Evolutionary conservation across 2,329 filamentous ascomycete species (phyloP).

Genomic region (Fusarium ambrosium): DNA sequence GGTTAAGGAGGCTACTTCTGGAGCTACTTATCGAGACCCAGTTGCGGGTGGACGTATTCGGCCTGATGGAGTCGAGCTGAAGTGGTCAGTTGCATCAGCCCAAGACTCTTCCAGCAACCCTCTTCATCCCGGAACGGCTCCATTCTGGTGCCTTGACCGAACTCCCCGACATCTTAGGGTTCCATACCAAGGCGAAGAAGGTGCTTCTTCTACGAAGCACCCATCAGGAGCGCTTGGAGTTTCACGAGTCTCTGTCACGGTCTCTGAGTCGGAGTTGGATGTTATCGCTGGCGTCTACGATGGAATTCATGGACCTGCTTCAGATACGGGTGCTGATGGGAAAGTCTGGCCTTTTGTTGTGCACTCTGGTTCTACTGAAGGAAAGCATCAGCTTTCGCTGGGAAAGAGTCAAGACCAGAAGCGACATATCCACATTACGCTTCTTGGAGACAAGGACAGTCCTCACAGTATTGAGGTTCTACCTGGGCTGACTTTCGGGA

Average conservation of each 20-base stretch:
- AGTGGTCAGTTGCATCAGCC: constrained; percentile 32
- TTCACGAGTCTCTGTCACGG: constrained; percentile 6
- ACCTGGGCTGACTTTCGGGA: constrained; percentile 10
- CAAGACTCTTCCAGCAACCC: constrained; percentile 5
- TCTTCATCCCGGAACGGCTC: constrained; percentile 18
- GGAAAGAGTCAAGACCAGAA: not conserved
- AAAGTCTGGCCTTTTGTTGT: constrained; percentile 18
- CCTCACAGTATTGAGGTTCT: constrained; percentile 29
- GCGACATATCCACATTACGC: not conserved
- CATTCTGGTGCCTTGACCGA: constrained; percentile 34
- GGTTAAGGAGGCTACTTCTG: not conserved
- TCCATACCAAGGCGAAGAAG: constrained; percentile 2
- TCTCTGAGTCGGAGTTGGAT: not conserved
- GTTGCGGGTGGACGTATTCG: constrained; percentile 27
- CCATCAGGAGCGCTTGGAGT: constrained; percentile 5
- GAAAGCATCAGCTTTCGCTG: constrained; percentile 9
- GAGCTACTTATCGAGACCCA: not conserved
- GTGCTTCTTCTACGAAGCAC: constrained; percentile 17
- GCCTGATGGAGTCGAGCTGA: constrained; percentile 28
- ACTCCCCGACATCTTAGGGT: constrained; percentile 19
- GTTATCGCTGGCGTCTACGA: constrained; percentile 9
- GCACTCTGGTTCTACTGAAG: constrained; percentile 15
- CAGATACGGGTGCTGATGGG: rapidly evolving
- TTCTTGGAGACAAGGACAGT: not conserved
- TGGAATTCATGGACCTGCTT: constrained; percentile 15